phyloP scores from a whole-genome alignment of 495 filamentous ascomycete species.

The Penicillium salamii region DNA sequence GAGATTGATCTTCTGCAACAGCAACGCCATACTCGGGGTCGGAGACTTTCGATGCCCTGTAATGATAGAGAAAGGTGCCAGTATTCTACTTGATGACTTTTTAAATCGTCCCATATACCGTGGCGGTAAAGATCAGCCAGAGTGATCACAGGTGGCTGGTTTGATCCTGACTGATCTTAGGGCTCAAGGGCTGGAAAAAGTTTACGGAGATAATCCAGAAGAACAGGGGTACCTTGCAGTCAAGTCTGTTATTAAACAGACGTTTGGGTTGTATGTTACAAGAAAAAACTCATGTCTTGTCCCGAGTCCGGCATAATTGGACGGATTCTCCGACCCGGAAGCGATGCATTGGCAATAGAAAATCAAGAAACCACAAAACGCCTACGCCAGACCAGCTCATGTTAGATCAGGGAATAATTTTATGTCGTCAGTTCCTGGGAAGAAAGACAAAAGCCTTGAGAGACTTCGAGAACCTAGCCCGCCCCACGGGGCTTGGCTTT shows the following conservation, averaged over 20 bases:
- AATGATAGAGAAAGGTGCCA: not conserved
- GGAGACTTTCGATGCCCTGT: not conserved
- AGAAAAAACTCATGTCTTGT: constrained; percentile 8
- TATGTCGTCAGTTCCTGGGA: not conserved
- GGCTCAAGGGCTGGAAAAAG: not conserved
- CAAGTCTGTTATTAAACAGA: not conserved
- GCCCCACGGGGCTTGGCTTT: constrained; percentile 83
- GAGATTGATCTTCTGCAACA: not conserved
- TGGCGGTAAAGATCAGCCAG: constrained; percentile 14
- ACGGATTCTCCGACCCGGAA: not conserved
- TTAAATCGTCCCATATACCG: not conserved
- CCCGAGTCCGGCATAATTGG: constrained; percentile 1
- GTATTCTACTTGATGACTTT: not conserved
- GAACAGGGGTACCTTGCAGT: not conserved
- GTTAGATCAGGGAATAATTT: constrained; percentile 5
- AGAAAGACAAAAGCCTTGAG: constrained; percentile 2
- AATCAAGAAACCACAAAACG: constrained; percentile 9
- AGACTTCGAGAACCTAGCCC: constrained; percentile 23
- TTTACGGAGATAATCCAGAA: not conserved
- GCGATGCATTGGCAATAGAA: constrained; percentile 3
- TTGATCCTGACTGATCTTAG: constrained; percentile 16
- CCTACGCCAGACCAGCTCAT: constrained; percentile 9
- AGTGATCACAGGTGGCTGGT: not conserved
- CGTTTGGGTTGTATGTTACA: constrained; percentile 16
- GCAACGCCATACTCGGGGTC: not conserved